Conservation (phyloP, 1,284 basidiomycete species). For the Heterobasidion parviporum region DNA sequence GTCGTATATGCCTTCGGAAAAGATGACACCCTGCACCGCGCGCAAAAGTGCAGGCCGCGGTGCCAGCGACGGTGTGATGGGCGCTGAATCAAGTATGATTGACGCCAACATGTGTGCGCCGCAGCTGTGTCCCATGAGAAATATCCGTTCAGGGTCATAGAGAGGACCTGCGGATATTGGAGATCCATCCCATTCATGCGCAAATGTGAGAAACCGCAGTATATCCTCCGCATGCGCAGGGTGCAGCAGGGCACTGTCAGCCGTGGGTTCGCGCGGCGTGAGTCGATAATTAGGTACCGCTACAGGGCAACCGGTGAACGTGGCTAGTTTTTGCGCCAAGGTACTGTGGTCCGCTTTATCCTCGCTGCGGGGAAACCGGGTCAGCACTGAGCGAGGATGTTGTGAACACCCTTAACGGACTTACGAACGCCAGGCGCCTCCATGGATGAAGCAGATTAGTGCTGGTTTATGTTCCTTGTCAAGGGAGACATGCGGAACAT, state of each 20-base stretch:
- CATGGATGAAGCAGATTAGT: constrained; percentile 56
- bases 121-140: constrained; percentile 72
- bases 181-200: constrained; percentile 36
- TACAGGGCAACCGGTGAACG: constrained; percentile 44
- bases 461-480: constrained; percentile 7
- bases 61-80: constrained; percentile 28
- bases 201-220: constrained; percentile 49
- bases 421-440: constrained; percentile 74
- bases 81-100: constrained; percentile 50
- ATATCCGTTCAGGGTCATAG: constrained; percentile 37
- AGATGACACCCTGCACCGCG: constrained; percentile 43
- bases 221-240: constrained; percentile 65
- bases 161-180: constrained; percentile 11
- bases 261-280: constrained; percentile 26
- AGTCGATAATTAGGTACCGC: constrained; percentile 72
- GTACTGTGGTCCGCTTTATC: constrained; percentile 54
- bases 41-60: constrained; percentile 39
- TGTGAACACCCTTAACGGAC: constrained; percentile 15
- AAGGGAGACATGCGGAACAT: constrained; percentile 11
- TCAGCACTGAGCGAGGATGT: background rate
- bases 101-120: constrained; percentile 72
- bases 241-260: constrained; percentile 37
- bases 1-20: constrained; percentile 74
- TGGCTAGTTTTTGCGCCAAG: constrained; percentile 45
- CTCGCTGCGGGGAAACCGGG: constrained; percentile 34